Base-by-base conservation (phyloP, 2,329 filamentous ascomycete species). In the Aspergillus glaucus region DNA sequence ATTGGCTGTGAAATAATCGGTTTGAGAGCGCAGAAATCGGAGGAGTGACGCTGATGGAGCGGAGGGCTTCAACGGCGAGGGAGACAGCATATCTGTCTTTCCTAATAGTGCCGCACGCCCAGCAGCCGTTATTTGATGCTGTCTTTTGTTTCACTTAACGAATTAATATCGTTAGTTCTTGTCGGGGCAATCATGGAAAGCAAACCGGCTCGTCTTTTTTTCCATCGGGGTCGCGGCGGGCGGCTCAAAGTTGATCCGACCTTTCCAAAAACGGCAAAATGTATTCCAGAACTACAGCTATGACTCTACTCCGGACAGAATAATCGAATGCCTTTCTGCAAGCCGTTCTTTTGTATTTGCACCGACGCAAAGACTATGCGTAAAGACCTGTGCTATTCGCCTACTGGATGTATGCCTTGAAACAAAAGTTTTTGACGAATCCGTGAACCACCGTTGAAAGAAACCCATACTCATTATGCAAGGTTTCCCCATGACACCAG, bases 21-120 rank as follows among this genome's bases (percentile, higher is more conserved):
- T 82, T 66, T 91, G 87, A 47, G 76, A 80, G 56, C 82, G 83
- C 54, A 93, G 76, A 66, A 88, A 92, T 57, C 82, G 83, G 54
- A 93, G 75, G 17, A 92, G 79, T 40, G 68, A 69, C 49, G 69
- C 63, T 46, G 80, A 82, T 43, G 80, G 80, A 55, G 67, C 72
- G 46, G 62, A 64, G 40, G 67, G 60, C 57, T 64, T 69, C 48
- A 67, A 49, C 39, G 59, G 50, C 42, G 63, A 52, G 47, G 61
- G 56, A 53, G 66, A 62, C 56, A 70, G 61, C 69, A 72, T 72
- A 57, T 66, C 67, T 61, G 50, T 41, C 49, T 47, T 37, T 44
- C 47, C 51, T 42, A 45, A 44, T 39, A n/a, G 46, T 49, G 50
- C 45, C 46, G 39, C 24, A 28, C 43, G 15, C 32, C 19, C 28